Evolutionary conservation across 306 rosid species (phyloP), one percentile per base, ranked within the genome.

Genomic region (Styphnolobium japonicum): DNA sequence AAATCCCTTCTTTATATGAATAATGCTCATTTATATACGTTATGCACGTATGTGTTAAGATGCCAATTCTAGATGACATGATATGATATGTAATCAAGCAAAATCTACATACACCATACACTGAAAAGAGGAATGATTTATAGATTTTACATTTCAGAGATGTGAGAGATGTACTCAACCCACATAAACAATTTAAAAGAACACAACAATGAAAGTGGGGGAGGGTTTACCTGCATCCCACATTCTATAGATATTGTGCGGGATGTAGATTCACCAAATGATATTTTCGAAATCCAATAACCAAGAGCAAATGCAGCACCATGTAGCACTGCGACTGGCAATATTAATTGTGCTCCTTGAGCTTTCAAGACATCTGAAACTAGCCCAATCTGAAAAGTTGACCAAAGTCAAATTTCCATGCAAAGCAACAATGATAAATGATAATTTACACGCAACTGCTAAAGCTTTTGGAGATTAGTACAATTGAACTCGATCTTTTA

Each of bases 181-280:
- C 21, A 69, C 22, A 53, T 27, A 67, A 46, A 67, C 31, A 53
- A 29, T 33, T n/a, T 58, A 49, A 18, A 16, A 75, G 78, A 68
- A 25, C 45, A 77, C 68, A 64, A 37, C n/a, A n/a, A n/a, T n/a
- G n/a, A n/a, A n/a, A n/a, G n/a, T 10, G 63, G 22, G 25, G 67
- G 25, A 71, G 22, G 68, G 49, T 49, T 68, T 77, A 95, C 98
- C 96, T 92, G 98, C 98, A 95, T 91, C 64, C 98, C 98, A 42
- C 98, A 95, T 88, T 95, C 98, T 27, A 95, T 90, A 64, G 98
- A 95, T 64, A 95, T 92, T 7, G 98, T 95, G 63, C 98, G 98
- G 52, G 98, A 95, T 27, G 98, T 95, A 65, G 98, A 92, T 90
- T 95, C 98, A 6, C 98, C 98, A 27, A 95, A 95, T 21, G 97